Percentiles rank a stretch among this genome's conserved stretches.
These are phyloP conservation scores for Bryum argenteum DNA, from an alignment of 225 moss, liverwort and hornwort species.

Conservation along the genomic window DNA sequence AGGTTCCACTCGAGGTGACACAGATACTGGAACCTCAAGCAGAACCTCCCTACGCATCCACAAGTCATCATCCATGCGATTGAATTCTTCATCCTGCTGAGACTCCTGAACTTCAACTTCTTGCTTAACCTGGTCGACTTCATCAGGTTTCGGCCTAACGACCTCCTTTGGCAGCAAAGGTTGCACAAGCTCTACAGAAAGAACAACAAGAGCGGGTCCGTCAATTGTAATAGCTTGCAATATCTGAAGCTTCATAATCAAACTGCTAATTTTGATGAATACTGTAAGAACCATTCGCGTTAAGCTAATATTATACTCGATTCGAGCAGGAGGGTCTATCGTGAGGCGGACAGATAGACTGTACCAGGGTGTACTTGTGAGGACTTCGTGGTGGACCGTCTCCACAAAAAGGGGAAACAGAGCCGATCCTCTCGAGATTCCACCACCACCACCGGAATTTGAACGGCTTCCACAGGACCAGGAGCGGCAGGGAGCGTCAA, in stretches of 20 bases:
- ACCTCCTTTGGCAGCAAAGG: conserved; percentile 29
- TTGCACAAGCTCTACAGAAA: conserved; percentile 33
- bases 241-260: not conserved
- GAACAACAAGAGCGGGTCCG: not conserved
- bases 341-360: not conserved
- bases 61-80: conserved; percentile 36
- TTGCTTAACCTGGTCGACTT: conserved; percentile 8
- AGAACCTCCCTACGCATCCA: conserved; percentile 38
- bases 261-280: too few species aligned
- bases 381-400: conserved; percentile 25
- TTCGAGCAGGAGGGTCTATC: not conserved
- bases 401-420: conserved; percentile 63
- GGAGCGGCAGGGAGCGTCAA: conserved; percentile 36
- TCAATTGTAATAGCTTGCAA: not conserved
- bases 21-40: conserved; percentile 40
- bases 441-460: conserved; percentile 55
- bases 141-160: not conserved
- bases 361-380: conserved; percentile 43
- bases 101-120: not conserved
- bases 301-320: not conserved
- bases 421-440: conserved; percentile 61
- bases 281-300: not conserved
- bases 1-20: conserved; percentile 35
- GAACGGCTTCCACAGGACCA: conserved; percentile 36
- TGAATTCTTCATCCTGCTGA: conserved; percentile 24